Evolutionary conservation across 495 filamentous ascomycete genomes (phyloP), one percentile per base, ranked within the genome.

Genomic region (Lophiotrema nucula): DNA sequence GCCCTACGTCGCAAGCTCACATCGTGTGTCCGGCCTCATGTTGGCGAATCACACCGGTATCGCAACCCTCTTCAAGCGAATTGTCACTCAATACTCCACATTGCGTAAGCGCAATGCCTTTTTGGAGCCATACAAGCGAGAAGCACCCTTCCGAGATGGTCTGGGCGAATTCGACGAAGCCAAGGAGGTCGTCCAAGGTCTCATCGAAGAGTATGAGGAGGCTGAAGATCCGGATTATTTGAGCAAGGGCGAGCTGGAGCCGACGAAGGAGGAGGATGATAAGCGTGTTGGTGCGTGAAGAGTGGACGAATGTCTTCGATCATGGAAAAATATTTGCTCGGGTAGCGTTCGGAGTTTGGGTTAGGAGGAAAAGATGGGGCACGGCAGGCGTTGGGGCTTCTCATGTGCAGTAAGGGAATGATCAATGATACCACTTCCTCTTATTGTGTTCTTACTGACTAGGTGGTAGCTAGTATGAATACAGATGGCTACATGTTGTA

Each of bases 41-140:
- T 72, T 98, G 43, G 95, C 93, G 3, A 98, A 98, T 72, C 95
- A 98, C 70, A 98, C 93, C 3, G 95, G 91, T 44, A 95, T 98
- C 49, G 90, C 93, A 37, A 96, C 93, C 70, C 79, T 98, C 10
- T 98, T 98, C 79, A 95, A 93, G 71, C 83, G 93, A 23, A 95
- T 96, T 44, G 81, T 96, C 11, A 75, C 81, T 23, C 92, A 93
- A 69, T 97, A 97, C 70, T 89, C 95, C 64, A 84, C 85, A 18
- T 85, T 98, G 74, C 81, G 91, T 65, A 97, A 96, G 73, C 89
- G 93, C 42, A 97, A 97, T 71, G 93, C 95, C 25, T 98, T 96
- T 75, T 74, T 98, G 47, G 95, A 97, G 65, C 85, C 82, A 18
- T 98, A 98, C 74, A 97, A 92, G 74, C 92, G 92, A 70, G 92